Evolutionary conservation across 805 yeast genomes (phyloP).

Genomic region (Starmerella tilneyi): DNA sequence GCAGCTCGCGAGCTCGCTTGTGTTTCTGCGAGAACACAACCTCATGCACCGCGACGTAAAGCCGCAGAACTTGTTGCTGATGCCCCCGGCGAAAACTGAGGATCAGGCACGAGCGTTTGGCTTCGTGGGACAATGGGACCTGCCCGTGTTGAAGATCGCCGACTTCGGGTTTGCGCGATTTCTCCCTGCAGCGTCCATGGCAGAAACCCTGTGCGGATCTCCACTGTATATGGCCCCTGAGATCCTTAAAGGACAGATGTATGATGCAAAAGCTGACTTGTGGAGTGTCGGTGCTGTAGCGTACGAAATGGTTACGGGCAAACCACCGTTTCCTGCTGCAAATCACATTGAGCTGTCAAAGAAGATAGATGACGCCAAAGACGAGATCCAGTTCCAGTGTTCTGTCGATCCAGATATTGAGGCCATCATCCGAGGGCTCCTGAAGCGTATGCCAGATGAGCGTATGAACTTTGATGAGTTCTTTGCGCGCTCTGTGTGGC

Average conservation of each 20-base stretch:
- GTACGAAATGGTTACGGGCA: constrained; percentile 93
- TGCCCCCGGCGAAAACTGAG: constrained; percentile 67
- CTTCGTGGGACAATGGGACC: constrained; percentile 71
- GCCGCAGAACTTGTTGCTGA: constrained; percentile 75
- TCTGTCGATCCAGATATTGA: constrained; percentile 53
- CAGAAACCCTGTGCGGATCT: constrained; percentile 95
- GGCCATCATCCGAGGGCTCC: constrained; percentile 58
- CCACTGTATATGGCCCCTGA: constrained; percentile 99
- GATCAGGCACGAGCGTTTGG: constrained; percentile 41
- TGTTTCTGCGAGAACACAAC: constrained; percentile 70
- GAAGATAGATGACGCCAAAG: constrained; percentile 74
- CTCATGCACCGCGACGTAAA: constrained; percentile 91
- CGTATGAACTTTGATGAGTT: constrained; percentile 84
- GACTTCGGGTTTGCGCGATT: constrained; percentile 97
- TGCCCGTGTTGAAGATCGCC: constrained; percentile 86
- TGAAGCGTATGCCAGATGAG: constrained; percentile 76
- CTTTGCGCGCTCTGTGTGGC: constrained; percentile 40
- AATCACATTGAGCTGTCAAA: constrained; percentile 84
- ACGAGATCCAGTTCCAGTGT: constrained; percentile 65
- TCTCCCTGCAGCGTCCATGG: constrained; percentile 84
- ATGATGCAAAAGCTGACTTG: constrained; percentile 91
- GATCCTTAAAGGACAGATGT: constrained; percentile 83
- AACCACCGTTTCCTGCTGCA: constrained; percentile 88
- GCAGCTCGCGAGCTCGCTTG: constrained; percentile 75
- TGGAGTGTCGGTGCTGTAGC: constrained; percentile 98